Conservation (phyloP, 2,329 filamentous ascomycete species). For the Aspergillus ochraceoroseus region DNA sequence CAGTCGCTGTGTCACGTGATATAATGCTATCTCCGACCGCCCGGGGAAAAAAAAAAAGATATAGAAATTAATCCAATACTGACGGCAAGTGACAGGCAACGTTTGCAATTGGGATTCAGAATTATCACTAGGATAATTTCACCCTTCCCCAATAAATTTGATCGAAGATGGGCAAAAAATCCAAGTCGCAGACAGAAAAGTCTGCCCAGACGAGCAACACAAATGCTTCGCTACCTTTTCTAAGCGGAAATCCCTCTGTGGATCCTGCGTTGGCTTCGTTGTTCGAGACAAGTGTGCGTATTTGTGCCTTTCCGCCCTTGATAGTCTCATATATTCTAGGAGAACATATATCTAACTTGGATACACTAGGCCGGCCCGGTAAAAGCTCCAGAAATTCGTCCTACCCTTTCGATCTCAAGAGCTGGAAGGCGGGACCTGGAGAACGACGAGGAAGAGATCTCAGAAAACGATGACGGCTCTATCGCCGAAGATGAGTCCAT, state of each 20-base stretch:
- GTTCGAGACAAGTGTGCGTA: constrained; percentile 67
- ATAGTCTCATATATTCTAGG: not conserved
- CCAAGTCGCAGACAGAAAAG: constrained; percentile 28
- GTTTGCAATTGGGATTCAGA: too few species aligned
- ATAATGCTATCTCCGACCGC: too few species aligned
- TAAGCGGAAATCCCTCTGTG: constrained; percentile 59
- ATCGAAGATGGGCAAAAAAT: constrained; percentile 35
- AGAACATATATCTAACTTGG: constrained; percentile 12
- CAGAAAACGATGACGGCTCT: constrained; percentile 28
- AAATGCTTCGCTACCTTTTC: constrained; percentile 35
- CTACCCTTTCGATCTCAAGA: constrained; percentile 11
- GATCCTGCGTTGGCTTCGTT: constrained; percentile 66
- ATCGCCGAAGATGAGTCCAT: constrained; percentile 37
- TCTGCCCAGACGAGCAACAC: constrained; percentile 7
- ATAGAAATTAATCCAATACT: not conserved
- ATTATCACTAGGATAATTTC: too few species aligned
- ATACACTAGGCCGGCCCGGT: constrained; percentile 38
- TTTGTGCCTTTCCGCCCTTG: not conserved
- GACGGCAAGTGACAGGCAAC: not conserved
- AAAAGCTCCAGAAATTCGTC: constrained; percentile 30
- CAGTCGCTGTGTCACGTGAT: too few species aligned
- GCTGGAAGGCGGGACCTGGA: constrained; percentile 18
- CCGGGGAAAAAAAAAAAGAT: not conserved
- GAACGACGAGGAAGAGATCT: constrained; percentile 27
- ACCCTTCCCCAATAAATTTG: not conserved